These are phyloP conservation scores for Echites panduratus DNA, from an alignment of 257 asterid genomes.

Conservation along the genomic window DNA sequence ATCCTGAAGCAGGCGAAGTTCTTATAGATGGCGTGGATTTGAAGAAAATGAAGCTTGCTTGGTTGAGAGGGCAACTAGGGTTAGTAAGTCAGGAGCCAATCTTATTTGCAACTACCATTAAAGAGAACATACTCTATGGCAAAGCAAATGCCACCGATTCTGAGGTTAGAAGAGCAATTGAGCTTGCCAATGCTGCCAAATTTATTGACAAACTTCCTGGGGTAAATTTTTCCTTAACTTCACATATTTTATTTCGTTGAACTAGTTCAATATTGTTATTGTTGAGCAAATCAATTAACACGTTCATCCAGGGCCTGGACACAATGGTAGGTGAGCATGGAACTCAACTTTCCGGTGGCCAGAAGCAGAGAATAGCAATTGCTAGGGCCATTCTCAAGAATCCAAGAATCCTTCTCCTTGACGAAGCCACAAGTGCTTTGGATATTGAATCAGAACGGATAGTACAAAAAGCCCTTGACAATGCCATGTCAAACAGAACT, in stretches of 20 bases:
- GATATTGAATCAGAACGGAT: conserved; percentile 70
- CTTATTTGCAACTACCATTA: conserved; percentile 45
- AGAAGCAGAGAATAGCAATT: conserved; percentile 76
- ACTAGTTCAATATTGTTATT: background rate
- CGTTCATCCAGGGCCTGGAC: conserved; percentile 55
- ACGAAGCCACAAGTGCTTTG: conserved; percentile 88
- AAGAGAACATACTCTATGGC: conserved; percentile 56
- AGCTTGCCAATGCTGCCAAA: conserved; percentile 77
- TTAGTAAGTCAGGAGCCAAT: conserved; percentile 77
- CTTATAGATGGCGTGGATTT: conserved; percentile 50
- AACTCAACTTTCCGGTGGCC: conserved; percentile 80
- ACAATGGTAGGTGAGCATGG: conserved; percentile 89
- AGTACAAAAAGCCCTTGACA: conserved; percentile 81
- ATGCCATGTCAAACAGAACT: conserved; percentile 58
- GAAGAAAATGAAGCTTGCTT: conserved; percentile 39
- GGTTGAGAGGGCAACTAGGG: conserved; percentile 59
- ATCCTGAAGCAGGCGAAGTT: conserved; percentile 58
- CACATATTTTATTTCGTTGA: background rate
- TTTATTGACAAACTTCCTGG: conserved; percentile 62
- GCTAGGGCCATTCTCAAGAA: conserved; percentile 75
- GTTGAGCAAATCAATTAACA: background rate
- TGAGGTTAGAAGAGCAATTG: conserved; percentile 58
- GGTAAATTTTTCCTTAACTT: conserved; percentile 19
- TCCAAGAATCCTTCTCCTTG: conserved; percentile 77
- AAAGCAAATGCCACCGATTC: conserved; percentile 57